Conservation (phyloP, 1,284 basidiomycete species). For the Sanghuangporus weigelae region DNA sequence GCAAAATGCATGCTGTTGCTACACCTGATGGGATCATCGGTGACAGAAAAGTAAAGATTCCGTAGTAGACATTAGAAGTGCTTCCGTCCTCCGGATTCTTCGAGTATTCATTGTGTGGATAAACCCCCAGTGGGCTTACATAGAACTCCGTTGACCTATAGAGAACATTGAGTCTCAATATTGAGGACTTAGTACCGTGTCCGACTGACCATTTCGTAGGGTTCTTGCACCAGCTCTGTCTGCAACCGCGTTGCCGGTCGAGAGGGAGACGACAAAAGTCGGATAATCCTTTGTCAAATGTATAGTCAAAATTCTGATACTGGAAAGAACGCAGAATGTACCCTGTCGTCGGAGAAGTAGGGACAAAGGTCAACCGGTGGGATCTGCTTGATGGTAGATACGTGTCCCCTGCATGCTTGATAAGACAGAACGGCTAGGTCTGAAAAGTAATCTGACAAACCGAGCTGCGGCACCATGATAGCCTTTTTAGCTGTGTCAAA, state of each 20-base stretch:
- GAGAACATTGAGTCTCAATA: not conserved
- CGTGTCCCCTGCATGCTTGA: constrained; percentile 21
- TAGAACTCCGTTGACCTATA: not conserved
- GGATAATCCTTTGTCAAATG: constrained; percentile 26
- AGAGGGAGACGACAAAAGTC: constrained; percentile 30
- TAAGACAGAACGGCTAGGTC: not conserved
- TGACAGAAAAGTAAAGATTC: not conserved
- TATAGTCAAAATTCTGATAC: constrained; percentile 18
- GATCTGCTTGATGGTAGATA: constrained; percentile 31
- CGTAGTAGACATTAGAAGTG: no score
- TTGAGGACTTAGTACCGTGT: not conserved
- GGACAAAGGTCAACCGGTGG: constrained; percentile 33
- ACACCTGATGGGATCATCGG: constrained; percentile 42
- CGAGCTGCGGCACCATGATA: constrained; percentile 59
- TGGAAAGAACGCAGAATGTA: constrained; percentile 22
- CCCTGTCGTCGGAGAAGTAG: constrained; percentile 33
- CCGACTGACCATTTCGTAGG: constrained; percentile 29
- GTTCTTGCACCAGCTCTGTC: constrained; percentile 24
- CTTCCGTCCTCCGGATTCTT: not conserved
- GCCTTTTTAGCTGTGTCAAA: constrained; percentile 59
- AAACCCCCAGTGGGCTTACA: not conserved
- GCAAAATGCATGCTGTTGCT: constrained; percentile 62
- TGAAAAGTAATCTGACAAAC: constrained; percentile 31
- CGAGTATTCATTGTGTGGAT: not conserved
- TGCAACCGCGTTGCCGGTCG: constrained; percentile 18